Evolutionary conservation across 2,329 filamentous ascomycete genomes (phyloP).

Genomic region (Tolypocladium pustulatum): DNA sequence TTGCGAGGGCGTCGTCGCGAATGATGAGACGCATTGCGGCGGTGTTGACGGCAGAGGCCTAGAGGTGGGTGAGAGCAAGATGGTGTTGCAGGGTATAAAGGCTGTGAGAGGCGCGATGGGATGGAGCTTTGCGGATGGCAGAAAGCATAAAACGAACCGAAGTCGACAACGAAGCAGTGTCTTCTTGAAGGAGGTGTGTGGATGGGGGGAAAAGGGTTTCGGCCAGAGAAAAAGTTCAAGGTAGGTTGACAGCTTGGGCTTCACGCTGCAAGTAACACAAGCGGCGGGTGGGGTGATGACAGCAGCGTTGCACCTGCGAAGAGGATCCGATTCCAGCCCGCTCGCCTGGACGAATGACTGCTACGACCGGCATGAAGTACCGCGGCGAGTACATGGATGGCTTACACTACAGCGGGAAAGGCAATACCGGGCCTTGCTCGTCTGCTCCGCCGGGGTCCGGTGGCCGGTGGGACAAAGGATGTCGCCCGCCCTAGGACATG

Average conservation of each 20-base stretch:
- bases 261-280: not conserved
- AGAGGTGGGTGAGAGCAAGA: not conserved
- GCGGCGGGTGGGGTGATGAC: not conserved
- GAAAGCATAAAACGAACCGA: not conserved
- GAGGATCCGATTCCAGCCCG: not conserved
- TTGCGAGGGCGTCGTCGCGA: constrained; percentile 56
- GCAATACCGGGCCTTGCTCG: too few species aligned
- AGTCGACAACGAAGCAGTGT: not conserved
- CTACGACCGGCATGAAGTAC: too few species aligned
- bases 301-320: not conserved
- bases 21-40: constrained; percentile 71
- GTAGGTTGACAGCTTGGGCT: not conserved
- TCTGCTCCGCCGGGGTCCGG: not conserved
- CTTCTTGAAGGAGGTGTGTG: not conserved
- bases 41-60: constrained; percentile 10
- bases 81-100: not conserved
- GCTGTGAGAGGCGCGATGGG: not conserved
- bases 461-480: not conserved
- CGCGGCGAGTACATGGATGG: too few species aligned
- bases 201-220: not conserved
- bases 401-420: too few species aligned
- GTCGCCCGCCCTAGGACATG: not conserved
- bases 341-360: not conserved
- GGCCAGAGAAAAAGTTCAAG: not conserved
- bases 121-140: not conserved